phyloP scores from a whole-genome alignment of 108 stramenopile genomes.

The Schizochytrium sp. region DNA sequence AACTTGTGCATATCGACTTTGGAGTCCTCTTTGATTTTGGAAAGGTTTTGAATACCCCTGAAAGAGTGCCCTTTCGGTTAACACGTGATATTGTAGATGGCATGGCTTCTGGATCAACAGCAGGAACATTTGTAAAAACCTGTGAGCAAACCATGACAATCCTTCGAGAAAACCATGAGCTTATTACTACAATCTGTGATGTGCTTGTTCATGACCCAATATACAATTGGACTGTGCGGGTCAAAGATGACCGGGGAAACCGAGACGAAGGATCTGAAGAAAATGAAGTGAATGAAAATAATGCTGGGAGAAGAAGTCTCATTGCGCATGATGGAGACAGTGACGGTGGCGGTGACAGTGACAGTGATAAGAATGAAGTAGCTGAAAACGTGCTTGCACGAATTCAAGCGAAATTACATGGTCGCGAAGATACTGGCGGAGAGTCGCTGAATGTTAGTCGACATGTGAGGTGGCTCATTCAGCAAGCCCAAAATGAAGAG shows the following conservation, averaged over 20 bases:
- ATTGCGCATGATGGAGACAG: background rate
- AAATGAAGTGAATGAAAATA: too few relatives aligned
- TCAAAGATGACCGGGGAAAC: constrained; percentile 63
- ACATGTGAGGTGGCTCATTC: constrained; percentile 93
- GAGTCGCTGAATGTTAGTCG: constrained; percentile 91
- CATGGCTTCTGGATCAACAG: constrained; percentile 85
- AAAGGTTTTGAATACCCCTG: constrained; percentile 86
- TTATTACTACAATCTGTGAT: constrained; percentile 90
- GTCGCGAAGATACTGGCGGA: constrained; percentile 93
- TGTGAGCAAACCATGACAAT: constrained; percentile 85
- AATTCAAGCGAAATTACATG: constrained; percentile 93
- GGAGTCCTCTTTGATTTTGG: constrained; percentile 99
- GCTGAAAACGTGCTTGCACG: constrained; percentile 71
- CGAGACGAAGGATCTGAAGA: too few relatives aligned
- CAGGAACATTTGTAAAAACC: constrained; percentile 85
- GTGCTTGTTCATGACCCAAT: constrained; percentile 94
- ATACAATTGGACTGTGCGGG: constrained; percentile 90
- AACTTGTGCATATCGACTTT: constrained; percentile 99
- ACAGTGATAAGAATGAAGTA: constrained; percentile 60
- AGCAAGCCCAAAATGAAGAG: constrained; percentile 88
- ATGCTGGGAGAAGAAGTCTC: too few relatives aligned
- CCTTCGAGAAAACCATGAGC: constrained; percentile 82
- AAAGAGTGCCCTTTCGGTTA: constrained; percentile 96
- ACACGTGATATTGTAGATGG: constrained; percentile 97
- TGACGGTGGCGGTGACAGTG: constrained; percentile 57